Evolutionary conservation across 139 green algal genomes (phyloP).

Genomic region (Zygnema circumcarinatum): DNA sequence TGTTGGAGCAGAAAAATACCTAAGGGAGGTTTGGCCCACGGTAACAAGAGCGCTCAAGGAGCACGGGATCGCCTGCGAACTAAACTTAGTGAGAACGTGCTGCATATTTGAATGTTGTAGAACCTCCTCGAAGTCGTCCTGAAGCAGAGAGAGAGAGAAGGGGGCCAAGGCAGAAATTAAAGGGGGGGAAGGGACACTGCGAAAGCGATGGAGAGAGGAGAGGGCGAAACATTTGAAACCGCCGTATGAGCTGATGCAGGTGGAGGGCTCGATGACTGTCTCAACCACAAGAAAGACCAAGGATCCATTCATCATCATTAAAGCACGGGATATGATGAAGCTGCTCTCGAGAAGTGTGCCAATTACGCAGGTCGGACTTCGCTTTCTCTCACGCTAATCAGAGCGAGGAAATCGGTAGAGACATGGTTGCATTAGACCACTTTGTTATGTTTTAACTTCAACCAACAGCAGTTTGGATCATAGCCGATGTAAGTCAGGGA

Average conservation of each 20-base stretch:
- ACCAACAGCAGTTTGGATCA: no score
- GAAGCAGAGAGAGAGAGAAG: no score
- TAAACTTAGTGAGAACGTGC: slow-evolving; percentile 84
- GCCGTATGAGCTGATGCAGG: slow-evolving; percentile 60
- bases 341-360: slow-evolving; percentile 94
- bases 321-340: slow-evolving; percentile 98
- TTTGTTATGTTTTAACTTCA: no score
- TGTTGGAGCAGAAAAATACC: slow-evolving; percentile 95
- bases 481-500: no score
- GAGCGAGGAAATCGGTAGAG: no score
- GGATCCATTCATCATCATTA: slow-evolving; percentile 98
- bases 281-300: slow-evolving; percentile 97
- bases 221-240: no score
- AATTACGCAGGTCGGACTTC: slow-evolving; percentile 75
- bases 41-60: slow-evolving; percentile 92
- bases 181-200: no score
- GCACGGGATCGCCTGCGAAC: slow-evolving; percentile 81
- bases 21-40: slow-evolving; percentile 94
- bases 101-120: neutral
- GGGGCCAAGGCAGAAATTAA: no score
- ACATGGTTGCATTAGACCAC: no score
- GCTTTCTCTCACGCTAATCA: no score
- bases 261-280: slow-evolving; percentile 97
- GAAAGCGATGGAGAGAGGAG: no score
- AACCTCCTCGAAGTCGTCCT: no score